Base-by-base conservation (phyloP, 306 rosid species). In the Morella rubra region DNA sequence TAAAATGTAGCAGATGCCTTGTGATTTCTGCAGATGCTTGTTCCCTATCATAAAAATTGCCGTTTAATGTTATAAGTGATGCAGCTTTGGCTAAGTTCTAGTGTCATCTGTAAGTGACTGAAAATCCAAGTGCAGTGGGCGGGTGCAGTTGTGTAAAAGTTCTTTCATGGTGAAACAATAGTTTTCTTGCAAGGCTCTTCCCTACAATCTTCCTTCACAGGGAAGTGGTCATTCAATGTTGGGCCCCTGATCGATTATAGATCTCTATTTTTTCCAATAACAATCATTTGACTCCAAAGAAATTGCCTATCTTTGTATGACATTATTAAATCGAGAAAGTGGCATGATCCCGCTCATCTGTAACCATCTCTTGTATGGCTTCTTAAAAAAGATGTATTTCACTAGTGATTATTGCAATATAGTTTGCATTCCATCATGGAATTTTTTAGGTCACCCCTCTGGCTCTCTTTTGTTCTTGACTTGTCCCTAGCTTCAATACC, bases 111-210 rank as follows among this genome's bases (percentile, higher is more conserved):
- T 84, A 92, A 97, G 98, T 92, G 76, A 86, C 92, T 3, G 90
- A 89, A 72, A 95, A 90, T 87, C 97, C 97, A 67, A 95, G 98
- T 78, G 98, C 96, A 18, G 97, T 92, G 41, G 96, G 96, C 16
- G 98, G 97, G 60, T 95, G 98, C 83, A 92, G 97, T 79, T 92
- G 98, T n/a, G n/a, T 81, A 90, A 95, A 85, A 85, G 89, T 80
- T 95, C 96, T 72, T 92, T 95, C 89, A 95, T 92, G 97, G 92
- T 92, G 84, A 95, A 92, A 81, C 89, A 75, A 62, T 89, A 91
- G 81, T 73, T 41, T 55, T 72, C 32, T 61, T 71, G 71, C 73
- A 15, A 32, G 74, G 45, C 42, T 55, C 44, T 68, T 73, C 71
- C 50, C 50, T 15, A 9, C 5, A 40, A 8, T 37, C 22, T 40